A percentile compares a stretch with the other conserved stretches of the same genome.
These are phyloP conservation scores for Calocera cornea DNA, from an alignment of 768 basidiomycete genomes.

Conservation along the genomic window DNA sequence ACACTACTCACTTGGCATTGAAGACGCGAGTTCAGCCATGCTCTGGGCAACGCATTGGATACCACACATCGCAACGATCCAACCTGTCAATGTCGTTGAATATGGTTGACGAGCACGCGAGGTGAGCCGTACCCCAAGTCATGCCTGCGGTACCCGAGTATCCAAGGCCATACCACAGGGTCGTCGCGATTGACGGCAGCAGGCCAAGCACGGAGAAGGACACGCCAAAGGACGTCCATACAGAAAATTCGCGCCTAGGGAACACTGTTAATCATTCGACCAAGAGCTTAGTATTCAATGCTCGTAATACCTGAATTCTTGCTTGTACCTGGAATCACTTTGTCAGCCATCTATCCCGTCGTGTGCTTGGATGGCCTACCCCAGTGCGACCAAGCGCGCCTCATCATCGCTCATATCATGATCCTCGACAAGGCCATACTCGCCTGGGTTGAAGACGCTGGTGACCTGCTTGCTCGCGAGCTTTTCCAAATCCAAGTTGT, in stretches of 20 bases:
- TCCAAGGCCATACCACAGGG: conserved; percentile 7
- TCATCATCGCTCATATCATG: conserved; percentile 4
- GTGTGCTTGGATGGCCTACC: not conserved
- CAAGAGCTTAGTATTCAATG: not conserved
- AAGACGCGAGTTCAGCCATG: conserved; percentile 10
- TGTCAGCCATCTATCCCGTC: not conserved
- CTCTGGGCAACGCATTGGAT: conserved; percentile 8
- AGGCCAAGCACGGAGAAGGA: conserved; percentile 12
- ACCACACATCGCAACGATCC: conserved; percentile 7
- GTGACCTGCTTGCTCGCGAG: not conserved
- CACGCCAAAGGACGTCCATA: conserved; percentile 8
- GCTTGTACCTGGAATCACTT: not conserved
- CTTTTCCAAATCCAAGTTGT: not conserved
- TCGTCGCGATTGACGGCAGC: conserved; percentile 9
- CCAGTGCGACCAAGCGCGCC: not conserved
- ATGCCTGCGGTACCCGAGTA: conserved; percentile 9
- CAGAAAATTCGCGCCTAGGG: conserved; percentile 12
- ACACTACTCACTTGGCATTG: conserved; percentile 9
- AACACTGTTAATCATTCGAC: not conserved
- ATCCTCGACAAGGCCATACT: not conserved
- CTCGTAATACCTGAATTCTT: not conserved
- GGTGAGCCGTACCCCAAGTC: not conserved
- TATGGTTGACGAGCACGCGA: not conserved
- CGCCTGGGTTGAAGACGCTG: not conserved
- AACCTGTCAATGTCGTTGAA: not conserved